These are phyloP conservation scores for Flaveria bidentis DNA, from an alignment of 129 eudicot genomes.

Conservation along the genomic window DNA sequence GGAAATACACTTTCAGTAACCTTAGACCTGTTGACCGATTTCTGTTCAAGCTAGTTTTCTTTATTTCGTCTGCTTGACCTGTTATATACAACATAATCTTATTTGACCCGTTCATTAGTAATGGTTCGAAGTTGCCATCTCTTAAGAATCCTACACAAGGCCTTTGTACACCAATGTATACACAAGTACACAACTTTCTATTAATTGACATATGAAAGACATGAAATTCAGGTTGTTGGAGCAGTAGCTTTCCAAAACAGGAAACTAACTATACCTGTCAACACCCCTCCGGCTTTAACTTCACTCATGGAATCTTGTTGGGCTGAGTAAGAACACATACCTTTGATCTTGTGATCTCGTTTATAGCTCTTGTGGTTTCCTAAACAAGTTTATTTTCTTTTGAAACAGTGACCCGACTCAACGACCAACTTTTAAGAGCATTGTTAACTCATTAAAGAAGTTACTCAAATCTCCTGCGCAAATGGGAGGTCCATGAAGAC, in stretches of 20 bases:
- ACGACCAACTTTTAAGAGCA: slow-evolving; percentile 67
- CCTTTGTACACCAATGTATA: neutral
- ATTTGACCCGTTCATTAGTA: neutral
- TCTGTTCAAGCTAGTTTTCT: neutral
- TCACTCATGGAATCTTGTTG: slow-evolving; percentile 94
- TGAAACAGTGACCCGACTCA: slow-evolving; percentile 73
- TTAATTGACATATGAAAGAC: slow-evolving; percentile 12
- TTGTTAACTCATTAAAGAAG: slow-evolving; percentile 75
- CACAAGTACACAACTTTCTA: slow-evolving; percentile 11
- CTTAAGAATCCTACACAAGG: too few relatives aligned
- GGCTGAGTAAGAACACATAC: slow-evolving; percentile 71
- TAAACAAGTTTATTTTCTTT: slow-evolving; percentile 8
- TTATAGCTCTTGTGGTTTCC: slow-evolving; percentile 3
- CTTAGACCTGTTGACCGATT: neutral
- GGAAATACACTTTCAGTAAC: neutral
- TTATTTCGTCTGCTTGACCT: neutral
- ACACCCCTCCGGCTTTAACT: slow-evolving; percentile 61
- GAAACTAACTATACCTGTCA: slow-evolving; percentile 75
- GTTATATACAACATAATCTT: neutral
- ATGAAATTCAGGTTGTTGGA: slow-evolving; percentile 75
- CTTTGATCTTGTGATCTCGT: neutral
- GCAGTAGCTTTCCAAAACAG: slow-evolving; percentile 97
- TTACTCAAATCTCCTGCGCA: slow-evolving; percentile 76
- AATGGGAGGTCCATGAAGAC: slow-evolving; percentile 61
- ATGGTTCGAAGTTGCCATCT: neutral